Conservation (phyloP, 768 basidiomycete genomes). For the Vishniacozyma victoriae region DNA sequence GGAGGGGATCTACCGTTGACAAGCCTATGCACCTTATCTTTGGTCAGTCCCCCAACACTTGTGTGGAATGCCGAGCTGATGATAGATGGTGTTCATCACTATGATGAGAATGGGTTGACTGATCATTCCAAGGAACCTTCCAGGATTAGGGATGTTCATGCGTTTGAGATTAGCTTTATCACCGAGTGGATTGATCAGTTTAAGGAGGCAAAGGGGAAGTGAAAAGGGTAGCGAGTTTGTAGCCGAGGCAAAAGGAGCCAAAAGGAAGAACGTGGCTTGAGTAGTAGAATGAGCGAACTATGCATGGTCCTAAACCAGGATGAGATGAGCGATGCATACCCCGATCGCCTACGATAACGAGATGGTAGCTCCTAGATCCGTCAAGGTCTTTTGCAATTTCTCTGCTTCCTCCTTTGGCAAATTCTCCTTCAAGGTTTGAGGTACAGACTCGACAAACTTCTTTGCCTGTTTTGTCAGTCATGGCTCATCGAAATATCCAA, state of each 20-base stretch:
- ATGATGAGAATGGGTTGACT: slow-evolving; percentile 61
- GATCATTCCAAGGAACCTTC: slow-evolving; percentile 62
- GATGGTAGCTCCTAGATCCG: slow-evolving; percentile 79
- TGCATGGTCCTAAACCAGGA: too few species aligned
- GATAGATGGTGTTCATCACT: slow-evolving; percentile 45
- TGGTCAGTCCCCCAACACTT: slow-evolving; percentile 52
- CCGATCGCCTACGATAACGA: slow-evolving; percentile 61
- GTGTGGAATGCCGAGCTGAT: neutral
- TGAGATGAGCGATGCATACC: too few species aligned
- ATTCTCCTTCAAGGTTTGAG: slow-evolving; percentile 89
- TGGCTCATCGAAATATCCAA: too few species aligned
- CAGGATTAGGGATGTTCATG: slow-evolving; percentile 73
- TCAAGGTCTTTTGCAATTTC: slow-evolving; percentile 86
- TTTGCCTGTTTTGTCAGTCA: slow-evolving; percentile 67
- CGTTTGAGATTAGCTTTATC: slow-evolving; percentile 73
- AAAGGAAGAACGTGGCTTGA: too few species aligned
- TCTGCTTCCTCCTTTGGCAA: slow-evolving; percentile 95
- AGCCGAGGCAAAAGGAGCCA: too few species aligned
- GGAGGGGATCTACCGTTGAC: slow-evolving; percentile 64
- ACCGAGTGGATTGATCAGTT: slow-evolving; percentile 62
- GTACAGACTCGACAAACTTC: slow-evolving; percentile 95
- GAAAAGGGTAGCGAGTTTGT: too few species aligned
- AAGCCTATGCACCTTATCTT: slow-evolving; percentile 83
- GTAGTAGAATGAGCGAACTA: too few species aligned
- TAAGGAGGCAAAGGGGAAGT: slow-evolving; percentile 27